Conservation (phyloP, 2,329 filamentous ascomycete genomes). For the Alternaria solani region DNA sequence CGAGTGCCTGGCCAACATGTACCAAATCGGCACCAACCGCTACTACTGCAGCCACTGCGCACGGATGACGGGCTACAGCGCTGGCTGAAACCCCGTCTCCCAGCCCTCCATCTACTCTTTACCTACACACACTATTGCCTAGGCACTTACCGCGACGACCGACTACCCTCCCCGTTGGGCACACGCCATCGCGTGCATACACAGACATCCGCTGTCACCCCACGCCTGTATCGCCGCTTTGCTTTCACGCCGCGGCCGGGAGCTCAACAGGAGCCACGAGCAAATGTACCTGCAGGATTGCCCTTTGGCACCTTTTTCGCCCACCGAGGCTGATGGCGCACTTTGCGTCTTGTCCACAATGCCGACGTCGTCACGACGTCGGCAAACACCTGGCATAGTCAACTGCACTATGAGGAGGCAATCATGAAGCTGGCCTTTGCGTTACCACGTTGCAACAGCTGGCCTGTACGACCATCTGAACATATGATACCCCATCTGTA, state of each 20-base stretch:
- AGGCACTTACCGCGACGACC: neutral
- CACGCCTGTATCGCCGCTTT: neutral
- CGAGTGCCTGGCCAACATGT: slow-evolving; percentile 42
- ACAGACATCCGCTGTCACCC: slow-evolving; percentile 8
- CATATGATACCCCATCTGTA: slow-evolving; percentile 16
- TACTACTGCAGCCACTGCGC: slow-evolving; percentile 55
- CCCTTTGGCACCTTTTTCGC: neutral
- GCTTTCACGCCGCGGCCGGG: neutral
- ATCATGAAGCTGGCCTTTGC: slow-evolving; percentile 16
- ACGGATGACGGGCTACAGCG: slow-evolving; percentile 50
- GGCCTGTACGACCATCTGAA: slow-evolving; percentile 7
- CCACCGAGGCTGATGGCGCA: neutral
- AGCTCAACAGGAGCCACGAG: neutral
- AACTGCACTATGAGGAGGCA: neutral
- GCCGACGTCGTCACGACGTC: neutral
- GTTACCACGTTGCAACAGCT: slow-evolving; percentile 10
- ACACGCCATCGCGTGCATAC: neutral
- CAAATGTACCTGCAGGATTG: neutral
- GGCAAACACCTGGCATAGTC: neutral
- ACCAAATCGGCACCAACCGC: slow-evolving; percentile 50
- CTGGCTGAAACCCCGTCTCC: slow-evolving; percentile 35
- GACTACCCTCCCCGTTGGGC: neutral
- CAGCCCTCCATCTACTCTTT: neutral
- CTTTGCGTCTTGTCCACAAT: neutral
- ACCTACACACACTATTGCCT: neutral